Evolutionary conservation across 345 rosid species (phyloP).

Genomic region (Alliaria petiolata): DNA sequence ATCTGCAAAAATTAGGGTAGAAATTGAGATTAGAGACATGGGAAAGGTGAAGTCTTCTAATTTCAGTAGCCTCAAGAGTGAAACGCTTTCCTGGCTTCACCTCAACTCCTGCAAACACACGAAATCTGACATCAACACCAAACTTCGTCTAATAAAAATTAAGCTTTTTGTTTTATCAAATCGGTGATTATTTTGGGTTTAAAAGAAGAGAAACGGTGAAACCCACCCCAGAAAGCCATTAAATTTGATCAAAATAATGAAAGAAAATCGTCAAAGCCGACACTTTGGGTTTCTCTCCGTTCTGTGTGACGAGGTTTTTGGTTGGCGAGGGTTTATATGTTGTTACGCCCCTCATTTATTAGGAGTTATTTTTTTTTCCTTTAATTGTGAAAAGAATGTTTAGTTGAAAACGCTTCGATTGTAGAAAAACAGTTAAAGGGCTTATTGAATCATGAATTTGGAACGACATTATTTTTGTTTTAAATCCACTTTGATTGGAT

Average conservation of each 20-base stretch:
- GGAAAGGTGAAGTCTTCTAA: conserved; percentile 61
- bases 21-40: conserved; percentile 36
- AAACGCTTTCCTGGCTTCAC: conserved; percentile 63
- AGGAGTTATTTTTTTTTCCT: no score
- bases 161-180: neutral
- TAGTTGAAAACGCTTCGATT: no score
- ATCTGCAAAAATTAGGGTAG: neutral
- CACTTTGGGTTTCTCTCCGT: no score
- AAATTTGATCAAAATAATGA: neutral
- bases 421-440: no score
- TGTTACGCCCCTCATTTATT: no score
- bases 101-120: conserved; percentile 51
- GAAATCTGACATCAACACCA: neutral
- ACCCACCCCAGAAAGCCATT: conserved; percentile 29
- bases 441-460: no score
- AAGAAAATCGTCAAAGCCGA: neutral
- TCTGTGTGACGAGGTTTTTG: no score
- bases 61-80: conserved; percentile 35
- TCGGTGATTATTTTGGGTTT: neutral
- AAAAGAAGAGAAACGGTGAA: neutral
- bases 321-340: no score
- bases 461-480: no score
- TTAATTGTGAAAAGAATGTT: no score
- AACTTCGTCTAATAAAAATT: neutral
- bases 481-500: no score